Base-by-base conservation (phyloP, 768 basidiomycete genomes). In the Russula brevipes region DNA sequence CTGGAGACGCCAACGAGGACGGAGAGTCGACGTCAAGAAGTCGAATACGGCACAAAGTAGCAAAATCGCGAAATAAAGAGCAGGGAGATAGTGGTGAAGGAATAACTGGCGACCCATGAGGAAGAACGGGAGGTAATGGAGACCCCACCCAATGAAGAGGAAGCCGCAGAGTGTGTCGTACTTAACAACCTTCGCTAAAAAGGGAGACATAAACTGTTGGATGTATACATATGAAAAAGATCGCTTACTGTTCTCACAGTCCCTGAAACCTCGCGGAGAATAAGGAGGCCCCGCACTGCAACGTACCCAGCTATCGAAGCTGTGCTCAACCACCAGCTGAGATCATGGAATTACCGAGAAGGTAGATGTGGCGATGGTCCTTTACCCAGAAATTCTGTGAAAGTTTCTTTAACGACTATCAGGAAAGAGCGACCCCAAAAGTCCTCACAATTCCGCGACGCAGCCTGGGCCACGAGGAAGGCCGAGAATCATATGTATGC, bases 121-220 rank as follows among this genome's bases (percentile, higher is more conserved):
- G 84, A 86, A 98, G 84, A 99, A 99, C 14, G 97, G 97, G 72
- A 91, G 81, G 76, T 97, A 98, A 77, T 98, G 97, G 39, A 99
- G 72, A 31, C 79, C 78, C 93, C 96, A 99, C 52, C 93, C 94
- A 36, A 92, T 74, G 78, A 93, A 88, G 61, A 98, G 83, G 84
- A 98, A 97, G 0, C 88, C 89, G 65, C 93, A 94, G 1, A 96
- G 77, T 31, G 85, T 75, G 74, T 98, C 94, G 75, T 98, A 98
- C 75, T 95, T 95, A 49, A 89, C 86, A 49, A 96, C 85, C 73
- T 87, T 89, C 64, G 89, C 94, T 97, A 69, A 30, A 3, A n/a
- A 53, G 44, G 44, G n/a, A 33, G 57, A 2, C 54, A 50, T 38
- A 65, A 60, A 35, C 38, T 4, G 30, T 51, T 44, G 39, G 30